phyloP scores from a whole-genome alignment of 257 asterid species.

The Solanum lycopersicoides region DNA sequence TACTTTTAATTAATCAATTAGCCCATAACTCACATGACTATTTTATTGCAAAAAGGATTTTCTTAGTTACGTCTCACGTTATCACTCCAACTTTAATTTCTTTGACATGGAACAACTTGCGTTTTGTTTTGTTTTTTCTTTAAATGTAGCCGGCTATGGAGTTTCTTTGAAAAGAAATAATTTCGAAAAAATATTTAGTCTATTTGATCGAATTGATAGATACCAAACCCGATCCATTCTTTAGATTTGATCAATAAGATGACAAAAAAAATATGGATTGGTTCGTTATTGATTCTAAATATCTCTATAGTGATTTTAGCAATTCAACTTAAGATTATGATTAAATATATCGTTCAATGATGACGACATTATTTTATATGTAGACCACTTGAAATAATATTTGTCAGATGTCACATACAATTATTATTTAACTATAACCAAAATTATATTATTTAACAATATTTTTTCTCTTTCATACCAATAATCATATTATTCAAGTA shows the following conservation, averaged over 20 bases:
- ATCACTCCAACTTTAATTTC: neutral
- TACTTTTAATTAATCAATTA: slow-evolving; percentile 7
- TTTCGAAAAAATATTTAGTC: too few relatives aligned
- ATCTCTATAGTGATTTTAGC: too few relatives aligned
- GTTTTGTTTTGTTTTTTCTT: too few relatives aligned
- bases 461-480: neutral
- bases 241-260: neutral
- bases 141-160: too few relatives aligned
- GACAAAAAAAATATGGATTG: neutral
- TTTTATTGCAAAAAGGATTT: neutral
- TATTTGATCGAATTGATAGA: too few relatives aligned
- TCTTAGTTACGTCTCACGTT: neutral
- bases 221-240: neutral
- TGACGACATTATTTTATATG: neutral
- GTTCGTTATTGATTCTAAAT: neutral
- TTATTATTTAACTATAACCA: neutral
- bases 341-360: neutral
- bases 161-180: too few relatives aligned
- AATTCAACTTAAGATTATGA: too few relatives aligned
- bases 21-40: neutral
- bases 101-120: neutral
- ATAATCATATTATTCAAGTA: too few relatives aligned
- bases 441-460: too few relatives aligned
- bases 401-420: neutral
- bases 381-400: neutral